phyloP scores from a whole-genome alignment of 257 asterid genomes.

The Solanum lycopersicoides region DNA sequence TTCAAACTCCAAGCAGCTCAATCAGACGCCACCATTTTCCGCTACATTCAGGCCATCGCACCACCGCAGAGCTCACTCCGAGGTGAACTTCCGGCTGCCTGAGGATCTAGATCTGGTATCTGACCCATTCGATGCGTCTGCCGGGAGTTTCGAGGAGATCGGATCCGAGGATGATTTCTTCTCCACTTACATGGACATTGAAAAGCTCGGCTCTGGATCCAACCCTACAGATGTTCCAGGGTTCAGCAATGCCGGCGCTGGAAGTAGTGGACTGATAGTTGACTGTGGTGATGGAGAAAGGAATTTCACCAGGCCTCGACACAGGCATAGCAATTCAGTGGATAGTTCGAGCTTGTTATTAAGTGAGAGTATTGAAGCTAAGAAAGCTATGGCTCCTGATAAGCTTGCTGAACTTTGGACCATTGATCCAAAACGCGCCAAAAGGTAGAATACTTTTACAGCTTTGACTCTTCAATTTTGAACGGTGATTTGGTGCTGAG shows the following conservation, averaged over 20 bases:
- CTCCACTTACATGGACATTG: slow-evolving; percentile 88
- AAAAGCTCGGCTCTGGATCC: slow-evolving; percentile 61
- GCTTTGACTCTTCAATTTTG: neutral
- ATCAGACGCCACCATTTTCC: slow-evolving; percentile 29
- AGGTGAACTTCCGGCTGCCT: slow-evolving; percentile 76
- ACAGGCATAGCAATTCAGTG: slow-evolving; percentile 63
- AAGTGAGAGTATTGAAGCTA: slow-evolving; percentile 68
- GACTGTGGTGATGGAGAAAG: slow-evolving; percentile 8
- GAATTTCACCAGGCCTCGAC: slow-evolving; percentile 29
- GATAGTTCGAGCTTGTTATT: slow-evolving; percentile 59
- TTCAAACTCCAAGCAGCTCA: slow-evolving; percentile 30
- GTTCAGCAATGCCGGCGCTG: slow-evolving; percentile 1
- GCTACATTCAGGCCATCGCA: slow-evolving; percentile 48
- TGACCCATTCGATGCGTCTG: slow-evolving; percentile 54
- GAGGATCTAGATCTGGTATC: slow-evolving; percentile 84
- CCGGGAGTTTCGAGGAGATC: slow-evolving; percentile 73
- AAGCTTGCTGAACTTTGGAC: slow-evolving; percentile 95
- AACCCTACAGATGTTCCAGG: slow-evolving; percentile 29
- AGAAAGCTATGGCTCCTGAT: slow-evolving; percentile 98
- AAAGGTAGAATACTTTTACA: slow-evolving; percentile 30
- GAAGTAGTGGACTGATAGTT: neutral
- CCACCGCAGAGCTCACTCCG: slow-evolving; percentile 97
- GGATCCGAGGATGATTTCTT: slow-evolving; percentile 97
- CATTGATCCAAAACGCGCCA: slow-evolving; percentile 94
- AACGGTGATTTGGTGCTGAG: neutral